A percentile compares a stretch with the other conserved stretches of the same genome.
These are phyloP conservation scores for Aaosphaeria arxii DNA, from an alignment of 2,329 filamentous ascomycete species.

Conservation along the genomic window DNA sequence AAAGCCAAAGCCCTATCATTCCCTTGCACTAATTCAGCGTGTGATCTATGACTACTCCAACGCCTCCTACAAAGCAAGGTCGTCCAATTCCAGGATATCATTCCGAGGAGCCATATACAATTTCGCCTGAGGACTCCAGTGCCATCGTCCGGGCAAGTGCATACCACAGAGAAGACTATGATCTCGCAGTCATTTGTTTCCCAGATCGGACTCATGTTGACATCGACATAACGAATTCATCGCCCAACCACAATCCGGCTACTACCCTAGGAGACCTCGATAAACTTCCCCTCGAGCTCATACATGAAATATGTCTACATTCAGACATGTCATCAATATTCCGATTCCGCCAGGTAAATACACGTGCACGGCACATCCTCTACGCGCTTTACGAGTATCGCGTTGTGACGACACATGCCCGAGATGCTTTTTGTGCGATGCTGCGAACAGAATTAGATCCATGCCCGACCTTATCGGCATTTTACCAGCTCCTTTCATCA, in stretches of 20 bases:
- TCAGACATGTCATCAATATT: constrained; percentile 34
- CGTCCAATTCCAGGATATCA: background rate
- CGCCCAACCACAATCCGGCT: constrained; percentile 1
- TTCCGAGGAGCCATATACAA: background rate
- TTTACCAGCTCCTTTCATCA: background rate
- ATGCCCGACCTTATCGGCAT: background rate
- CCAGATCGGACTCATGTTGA: constrained; percentile 20
- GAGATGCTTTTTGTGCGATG: constrained; percentile 29
- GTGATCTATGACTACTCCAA: no score
- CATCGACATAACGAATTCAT: constrained; percentile 4
- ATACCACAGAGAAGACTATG: constrained; percentile 30
- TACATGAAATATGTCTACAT: constrained; percentile 20
- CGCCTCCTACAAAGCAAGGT: no score
- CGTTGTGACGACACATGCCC: constrained; percentile 14
- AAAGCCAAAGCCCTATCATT: no score
- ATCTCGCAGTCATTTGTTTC: constrained; percentile 31
- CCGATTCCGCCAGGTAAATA: constrained; percentile 26
- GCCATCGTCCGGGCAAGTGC: constrained; percentile 25
- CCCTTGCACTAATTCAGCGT: no score
- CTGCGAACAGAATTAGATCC: constrained; percentile 19
- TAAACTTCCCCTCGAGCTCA: constrained; percentile 31
- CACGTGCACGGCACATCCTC: constrained; percentile 16
- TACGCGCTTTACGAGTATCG: constrained; percentile 23
- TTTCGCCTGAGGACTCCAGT: constrained; percentile 4
- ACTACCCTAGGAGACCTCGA: constrained; percentile 22